phyloP scores from a whole-genome alignment of 2,329 filamentous ascomycete genomes.

The Cryphonectria nitschkei region DNA sequence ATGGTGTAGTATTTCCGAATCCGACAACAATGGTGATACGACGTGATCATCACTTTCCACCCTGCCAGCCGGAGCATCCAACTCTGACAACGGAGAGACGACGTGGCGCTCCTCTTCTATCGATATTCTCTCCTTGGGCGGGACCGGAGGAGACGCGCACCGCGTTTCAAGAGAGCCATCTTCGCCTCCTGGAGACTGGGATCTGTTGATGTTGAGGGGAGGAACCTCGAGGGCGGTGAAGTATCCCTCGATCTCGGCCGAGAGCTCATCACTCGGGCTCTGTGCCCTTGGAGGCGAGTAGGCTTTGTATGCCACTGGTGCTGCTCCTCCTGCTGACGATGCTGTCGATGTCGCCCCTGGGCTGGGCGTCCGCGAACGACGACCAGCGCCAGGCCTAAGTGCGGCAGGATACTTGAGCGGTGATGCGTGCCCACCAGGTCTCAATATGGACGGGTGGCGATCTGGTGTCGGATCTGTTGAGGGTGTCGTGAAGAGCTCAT shows the following conservation, averaged over 20 bases:
- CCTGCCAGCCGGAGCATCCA: constrained; percentile 1
- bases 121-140: constrained; percentile 26
- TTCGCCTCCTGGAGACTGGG: constrained; percentile 9
- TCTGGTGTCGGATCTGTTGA: constrained; percentile 22
- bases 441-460: constrained; percentile 24
- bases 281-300: constrained; percentile 24
- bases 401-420: constrained; percentile 24
- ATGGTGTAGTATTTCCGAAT: background rate
- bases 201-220: constrained; percentile 21
- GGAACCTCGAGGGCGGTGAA: constrained; percentile 25
- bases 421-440: constrained; percentile 27
- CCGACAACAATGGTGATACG: background rate
- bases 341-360: constrained; percentile 3
- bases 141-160: constrained; percentile 23
- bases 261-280: constrained; percentile 21
- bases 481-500: constrained; percentile 21
- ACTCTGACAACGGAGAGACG: background rate
- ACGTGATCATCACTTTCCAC: background rate
- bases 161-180: constrained; percentile 14
- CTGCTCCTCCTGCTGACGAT: background rate
- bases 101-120: background rate
- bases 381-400: constrained; percentile 24
- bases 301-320: constrained; percentile 25
- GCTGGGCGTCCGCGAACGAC: constrained; percentile 18
- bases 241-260: constrained; percentile 23